Base-by-base conservation (phyloP, 345 rosid species). In the Eucalyptus erythrocorys region DNA sequence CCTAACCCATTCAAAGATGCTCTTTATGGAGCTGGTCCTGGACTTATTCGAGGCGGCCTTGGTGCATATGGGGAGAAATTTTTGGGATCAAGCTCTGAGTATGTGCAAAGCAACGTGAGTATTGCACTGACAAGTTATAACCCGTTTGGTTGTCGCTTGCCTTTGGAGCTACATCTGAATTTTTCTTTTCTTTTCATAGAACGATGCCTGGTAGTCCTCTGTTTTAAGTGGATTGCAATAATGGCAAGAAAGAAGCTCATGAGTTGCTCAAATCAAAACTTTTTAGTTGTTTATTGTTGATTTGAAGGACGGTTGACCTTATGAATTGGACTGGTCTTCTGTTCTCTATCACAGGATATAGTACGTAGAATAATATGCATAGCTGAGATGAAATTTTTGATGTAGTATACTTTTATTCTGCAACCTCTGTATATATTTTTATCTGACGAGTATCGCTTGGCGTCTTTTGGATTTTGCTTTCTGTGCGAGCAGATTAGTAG, bases 41-140 rank as follows among this genome's bases (percentile, higher is more conserved):
- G 98, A 80, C 94, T 98, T 85, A 95, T 98, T 87, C 92, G 92
- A 59, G 95, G 98, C 48, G 98, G 99, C 50, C 91, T 97, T 87
- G 98, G 99, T 71, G 99, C 99, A 50, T 98, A 97, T 87, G 98
- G 99, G 34, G 99, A 94, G 93, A 96, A 94, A 89, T 93, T 97
- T 85, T 91, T 98, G 32, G 99, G 99, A 30, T 95, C 99, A 10
- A 97, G 99, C 90, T 96, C 99, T 81, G 99, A 95, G 90, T 98
- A 97, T 88, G 99, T 98, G 90, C 99, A 97, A 93, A 97, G 99
- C 92, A 98, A 98, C 91, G 99, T 98, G 92, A 96, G 99, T 89
- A 17, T 88, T 13, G 22, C 37, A 57, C 82, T 37, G 15, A 76
- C 6, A 37, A 76, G 82, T 37, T 76, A 21, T 76, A 76, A 15